phyloP scores from a whole-genome alignment of 441 rosid genomes.

The California macrophylla region DNA sequence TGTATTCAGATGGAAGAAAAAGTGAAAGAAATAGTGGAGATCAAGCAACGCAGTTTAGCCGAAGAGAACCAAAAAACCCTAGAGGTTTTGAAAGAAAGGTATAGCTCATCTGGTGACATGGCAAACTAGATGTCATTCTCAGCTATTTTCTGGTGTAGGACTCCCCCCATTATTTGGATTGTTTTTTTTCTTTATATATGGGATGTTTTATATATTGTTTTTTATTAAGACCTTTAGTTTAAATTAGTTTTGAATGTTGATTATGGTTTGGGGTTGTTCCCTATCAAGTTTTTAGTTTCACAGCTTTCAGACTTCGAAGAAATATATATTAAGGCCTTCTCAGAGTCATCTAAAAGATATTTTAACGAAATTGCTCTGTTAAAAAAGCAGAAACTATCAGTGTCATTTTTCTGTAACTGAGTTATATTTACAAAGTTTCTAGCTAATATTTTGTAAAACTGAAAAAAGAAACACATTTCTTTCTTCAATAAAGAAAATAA shows the following conservation, averaged over 20 bases:
- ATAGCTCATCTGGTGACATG: conserved; percentile 10
- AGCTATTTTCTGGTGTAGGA: background rate
- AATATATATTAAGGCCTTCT: background rate
- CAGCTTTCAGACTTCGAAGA: background rate
- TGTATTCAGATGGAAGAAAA: conserved; percentile 91
- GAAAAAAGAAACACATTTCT: background rate
- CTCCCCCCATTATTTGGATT: background rate
- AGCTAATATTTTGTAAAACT: background rate
- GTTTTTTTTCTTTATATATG: background rate
- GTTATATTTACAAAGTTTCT: background rate
- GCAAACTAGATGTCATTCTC: background rate
- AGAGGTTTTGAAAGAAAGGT: conserved; percentile 90
- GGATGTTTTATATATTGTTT: background rate
- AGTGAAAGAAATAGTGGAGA: conserved; percentile 96
- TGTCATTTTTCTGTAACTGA: background rate
- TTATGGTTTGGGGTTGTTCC: background rate
- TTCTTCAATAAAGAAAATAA: background rate
- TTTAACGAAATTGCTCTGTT: background rate
- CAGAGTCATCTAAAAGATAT: background rate
- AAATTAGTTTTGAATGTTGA: background rate
- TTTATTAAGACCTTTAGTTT: background rate
- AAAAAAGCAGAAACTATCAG: background rate
- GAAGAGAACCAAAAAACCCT: conserved; percentile 97
- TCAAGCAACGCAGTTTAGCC: conserved; percentile 89
- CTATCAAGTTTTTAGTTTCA: background rate